Percentiles rank a stretch among this genome's conserved stretches.
phyloP scores from a whole-genome alignment of 371 early-diverging fungal species.

The Mucor piriformis region DNA sequence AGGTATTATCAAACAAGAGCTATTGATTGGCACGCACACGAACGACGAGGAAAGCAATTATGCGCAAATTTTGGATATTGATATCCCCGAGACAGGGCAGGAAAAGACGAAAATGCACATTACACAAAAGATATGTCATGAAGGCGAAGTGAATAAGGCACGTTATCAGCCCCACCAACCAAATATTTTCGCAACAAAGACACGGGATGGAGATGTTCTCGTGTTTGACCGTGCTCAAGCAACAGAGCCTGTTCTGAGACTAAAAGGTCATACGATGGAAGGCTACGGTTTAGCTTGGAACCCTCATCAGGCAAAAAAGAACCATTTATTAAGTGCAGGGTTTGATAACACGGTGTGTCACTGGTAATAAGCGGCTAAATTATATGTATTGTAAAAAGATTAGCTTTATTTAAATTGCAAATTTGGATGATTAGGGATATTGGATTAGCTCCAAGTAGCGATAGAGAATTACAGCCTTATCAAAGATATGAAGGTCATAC shows the following conservation, averaged over 20 bases:
- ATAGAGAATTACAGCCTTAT: conserved; percentile 77
- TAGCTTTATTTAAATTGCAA: too few relatives aligned
- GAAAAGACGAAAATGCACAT: conserved; percentile 42
- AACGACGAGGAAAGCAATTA: conserved; percentile 94
- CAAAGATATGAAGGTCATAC: conserved; percentile 82
- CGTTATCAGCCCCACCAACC: conserved; percentile 94
- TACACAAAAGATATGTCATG: conserved; percentile 88
- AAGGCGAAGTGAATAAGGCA: conserved; percentile 95
- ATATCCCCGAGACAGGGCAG: conserved; percentile 65
- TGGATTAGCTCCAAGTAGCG: conserved; percentile 23
- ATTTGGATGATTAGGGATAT: conserved; percentile 37
- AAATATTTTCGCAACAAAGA: conserved; percentile 94
- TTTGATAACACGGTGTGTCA: conserved; percentile 86
- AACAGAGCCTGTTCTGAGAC: conserved; percentile 82
- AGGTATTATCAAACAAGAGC: conserved; percentile 68
- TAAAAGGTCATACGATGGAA: conserved; percentile 92
- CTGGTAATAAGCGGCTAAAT: conserved; percentile 53
- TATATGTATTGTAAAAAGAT: neutral
- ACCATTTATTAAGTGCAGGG: conserved; percentile 79
- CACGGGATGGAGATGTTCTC: conserved; percentile 87
- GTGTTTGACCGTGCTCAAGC: conserved; percentile 91
- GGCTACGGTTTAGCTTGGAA: conserved; percentile 90
- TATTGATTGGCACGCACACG: conserved; percentile 96
- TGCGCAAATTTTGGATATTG: conserved; percentile 87
- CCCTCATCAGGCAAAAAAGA: conserved; percentile 55